Percentiles rank a stretch among this genome's conserved stretches.
Conservation (phyloP, 192 early-diverging fungal genomes). For the Entomortierella parvispora region DNA sequence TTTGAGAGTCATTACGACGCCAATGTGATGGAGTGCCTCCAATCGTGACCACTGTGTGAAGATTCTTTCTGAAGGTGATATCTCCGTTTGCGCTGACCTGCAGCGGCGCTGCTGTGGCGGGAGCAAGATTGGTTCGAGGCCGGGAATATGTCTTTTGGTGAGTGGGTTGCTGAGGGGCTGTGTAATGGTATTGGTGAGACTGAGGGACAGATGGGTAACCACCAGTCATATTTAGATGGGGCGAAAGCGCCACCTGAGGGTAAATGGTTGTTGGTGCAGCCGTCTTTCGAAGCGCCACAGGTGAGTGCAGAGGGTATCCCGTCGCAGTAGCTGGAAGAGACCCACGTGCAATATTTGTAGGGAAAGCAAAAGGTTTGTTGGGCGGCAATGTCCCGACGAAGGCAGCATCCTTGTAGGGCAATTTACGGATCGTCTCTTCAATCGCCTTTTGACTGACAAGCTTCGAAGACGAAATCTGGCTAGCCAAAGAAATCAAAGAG, state of each 20-base stretch:
- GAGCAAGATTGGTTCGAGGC: constrained; percentile 3
- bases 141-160: constrained; percentile 40
- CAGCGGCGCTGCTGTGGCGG: constrained; percentile 9
- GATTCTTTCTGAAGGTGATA: constrained; percentile 42
- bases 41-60: constrained; percentile 28
- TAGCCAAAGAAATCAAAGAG: constrained; percentile 36
- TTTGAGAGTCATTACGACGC: constrained; percentile 42
- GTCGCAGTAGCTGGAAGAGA: constrained; percentile 34
- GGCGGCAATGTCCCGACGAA: constrained; percentile 63
- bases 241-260: constrained; percentile 35
- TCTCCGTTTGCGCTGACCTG: constrained; percentile 33
- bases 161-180: constrained; percentile 26
- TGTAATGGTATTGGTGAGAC: constrained; percentile 16
- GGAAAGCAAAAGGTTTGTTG: constrained; percentile 59
- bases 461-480: constrained; percentile 45
- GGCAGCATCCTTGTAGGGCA: constrained; percentile 54
- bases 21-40: constrained; percentile 42
- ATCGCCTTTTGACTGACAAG: constrained; percentile 46
- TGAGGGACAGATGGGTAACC: constrained; percentile 39
- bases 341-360: constrained; percentile 38
- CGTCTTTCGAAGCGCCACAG: constrained; percentile 11
- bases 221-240: constrained; percentile 49
- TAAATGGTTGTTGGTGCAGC: constrained; percentile 12
- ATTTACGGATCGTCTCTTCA: constrained; percentile 50
- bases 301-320: constrained; percentile 24